Evolutionary conservation across 2,329 filamentous ascomycete genomes (phyloP), one percentile per base, ranked within the genome.

Genomic region (Fusarium nematophilum): DNA sequence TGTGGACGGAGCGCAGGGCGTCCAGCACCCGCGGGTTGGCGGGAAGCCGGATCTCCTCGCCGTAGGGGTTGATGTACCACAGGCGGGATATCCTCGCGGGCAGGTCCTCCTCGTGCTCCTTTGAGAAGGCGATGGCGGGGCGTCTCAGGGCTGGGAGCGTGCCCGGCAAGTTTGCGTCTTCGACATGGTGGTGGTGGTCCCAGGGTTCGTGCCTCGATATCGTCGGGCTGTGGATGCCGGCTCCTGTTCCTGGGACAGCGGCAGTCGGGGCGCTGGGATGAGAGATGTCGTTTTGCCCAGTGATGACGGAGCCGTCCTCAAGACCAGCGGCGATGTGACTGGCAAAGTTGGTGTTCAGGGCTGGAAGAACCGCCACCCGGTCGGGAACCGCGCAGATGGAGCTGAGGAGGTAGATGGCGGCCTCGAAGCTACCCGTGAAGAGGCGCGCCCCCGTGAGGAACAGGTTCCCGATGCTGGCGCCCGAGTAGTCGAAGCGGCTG

Each of bases 31-130:
- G 88, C 0, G 92, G 88, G 69, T 97, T 98, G 3, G 92, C 90
- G 0, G 88, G 84, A 1, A 93, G 91, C 14, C 89, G 86, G 65
- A 98, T 97, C 75, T 97, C 93, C 72, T 97, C 92, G n/a, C 94
- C 94, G 73, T 97, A 98, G 0, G 94, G 94, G 70, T 97, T 98
- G 78, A 98, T 98, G 78, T 98, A 98, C 92, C 93, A 98, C 26
- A 98, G 83, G 3, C 93, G 80, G 49, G 88, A 82, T 65, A 98
- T 96, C 23, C 91, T 84, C 0, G 90, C 83, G 0, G 91, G 85
- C 1, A 98, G 81, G 49, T 94, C 91, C 57, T 91, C 86, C 60
- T 92, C 89, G 31, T 86, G 81, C 69, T 80, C 75, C 76, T 98
- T 98, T 70, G 85, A 90, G 72, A 97, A 96, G 5, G 82, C 80